Base-by-base conservation (phyloP, 2,329 filamentous ascomycete genomes). In the Ophiostoma triangulosporum region DNA sequence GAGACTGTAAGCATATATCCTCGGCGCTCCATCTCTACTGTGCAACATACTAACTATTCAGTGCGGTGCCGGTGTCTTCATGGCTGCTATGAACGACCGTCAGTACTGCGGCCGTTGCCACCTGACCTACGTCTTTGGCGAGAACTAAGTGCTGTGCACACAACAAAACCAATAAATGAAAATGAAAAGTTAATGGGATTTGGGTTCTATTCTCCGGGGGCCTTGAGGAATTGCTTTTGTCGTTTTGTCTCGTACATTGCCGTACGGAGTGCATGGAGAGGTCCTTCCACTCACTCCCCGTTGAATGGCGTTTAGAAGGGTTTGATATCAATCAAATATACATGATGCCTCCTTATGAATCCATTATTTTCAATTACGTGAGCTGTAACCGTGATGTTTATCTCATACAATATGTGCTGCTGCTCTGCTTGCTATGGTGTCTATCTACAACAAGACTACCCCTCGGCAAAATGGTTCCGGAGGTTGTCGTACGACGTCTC, bases 11-110 rank as follows among this genome's bases (percentile, higher is more conserved):
- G 86, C 17, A 29, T 31, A n/a, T 1, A 7, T 22, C 15, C 27
- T 1, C 6, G n/a, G 4, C 3, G 20, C 4, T 9, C 11, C 1
- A 14, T 4, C 20, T 31, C 12, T 24, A 9, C 0, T 4, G 1
- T 20, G 27, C 12, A 38, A 43, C 17, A 14, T 17, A 46, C 54
- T n/a, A 46, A 54, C 48, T 33, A 4, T 1, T 4, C 60, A 95
- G 89, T 98, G 93, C 75, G 93, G 93, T 82, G 93, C 94, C 68
- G 93, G 93, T 90, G 85, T 98, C 79, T 98, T 98, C 86, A 98
- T 98, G 93, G 93, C 93, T 71, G 88, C 93, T 71, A 97, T 97
- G 90, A 86, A 95, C 77, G 95, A 98, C 78, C 88, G 93, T 73
- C 94, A 98, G 78, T 95, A 96, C 85, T 95, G 89, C 64, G 81